Evolutionary conservation across 306 rosid species (phyloP).

Genomic region (Aeschynomene evenia): DNA sequence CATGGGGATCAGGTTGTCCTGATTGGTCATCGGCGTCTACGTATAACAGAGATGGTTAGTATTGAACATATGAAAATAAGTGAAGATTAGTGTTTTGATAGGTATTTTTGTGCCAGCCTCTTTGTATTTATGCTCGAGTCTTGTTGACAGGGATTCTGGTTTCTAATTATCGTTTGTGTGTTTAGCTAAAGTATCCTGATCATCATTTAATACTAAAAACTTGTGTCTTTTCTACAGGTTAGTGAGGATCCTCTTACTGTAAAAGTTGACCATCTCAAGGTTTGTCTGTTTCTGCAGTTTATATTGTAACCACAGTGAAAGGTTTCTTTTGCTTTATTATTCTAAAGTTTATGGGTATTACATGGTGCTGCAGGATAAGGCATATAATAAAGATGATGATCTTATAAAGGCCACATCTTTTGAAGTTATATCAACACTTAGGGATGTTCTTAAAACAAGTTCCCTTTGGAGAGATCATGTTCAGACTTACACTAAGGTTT

Average conservation of each 20-base stretch:
- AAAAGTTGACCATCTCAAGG: constrained; percentile 99
- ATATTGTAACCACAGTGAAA: constrained; percentile 9
- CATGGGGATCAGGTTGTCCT: constrained; percentile 90
- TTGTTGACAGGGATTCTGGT: constrained; percentile 17
- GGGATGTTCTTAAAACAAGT: constrained; percentile 96
- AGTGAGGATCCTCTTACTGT: constrained; percentile 95
- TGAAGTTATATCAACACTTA: constrained; percentile 92
- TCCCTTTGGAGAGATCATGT: constrained; percentile 99
- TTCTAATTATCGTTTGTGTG: constrained; percentile 13
- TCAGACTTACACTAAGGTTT: constrained; percentile 92
- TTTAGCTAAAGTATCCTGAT: constrained; percentile 16
- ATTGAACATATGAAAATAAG: constrained; percentile 24
- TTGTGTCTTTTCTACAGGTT: constrained; percentile 55
- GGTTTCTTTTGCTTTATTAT: constrained; percentile 10
- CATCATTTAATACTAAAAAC: background rate
- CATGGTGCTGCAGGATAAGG: constrained; percentile 64
- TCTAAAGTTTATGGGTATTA: constrained; percentile 16
- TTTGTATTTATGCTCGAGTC: constrained; percentile 10
- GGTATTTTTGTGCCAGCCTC: constrained; percentile 5
- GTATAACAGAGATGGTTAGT: constrained; percentile 91
- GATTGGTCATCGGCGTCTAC: constrained; percentile 94
- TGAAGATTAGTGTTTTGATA: background rate
- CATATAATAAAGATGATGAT: constrained; percentile 93
- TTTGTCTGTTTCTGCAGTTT: constrained; percentile 31
- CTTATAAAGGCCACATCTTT: constrained; percentile 92